phyloP scores from a whole-genome alignment of 2,329 filamentous ascomycete species.

The Phialophora expanda region DNA sequence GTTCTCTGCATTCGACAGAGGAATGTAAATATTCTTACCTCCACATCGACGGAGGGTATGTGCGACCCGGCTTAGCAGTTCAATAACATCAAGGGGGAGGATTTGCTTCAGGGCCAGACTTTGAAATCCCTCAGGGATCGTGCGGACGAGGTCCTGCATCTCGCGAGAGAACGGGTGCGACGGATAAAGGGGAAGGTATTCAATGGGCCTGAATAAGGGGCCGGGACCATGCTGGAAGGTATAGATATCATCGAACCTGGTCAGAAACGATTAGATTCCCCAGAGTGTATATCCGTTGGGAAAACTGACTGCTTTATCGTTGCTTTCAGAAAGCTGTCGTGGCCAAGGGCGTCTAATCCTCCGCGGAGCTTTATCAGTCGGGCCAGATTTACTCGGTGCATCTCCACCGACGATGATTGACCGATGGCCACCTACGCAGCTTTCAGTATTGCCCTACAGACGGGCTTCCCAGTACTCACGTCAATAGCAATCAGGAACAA shows the following conservation, averaged over 20 bases:
- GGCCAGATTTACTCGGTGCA: conserved; percentile 8
- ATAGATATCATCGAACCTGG: conserved; percentile 11
- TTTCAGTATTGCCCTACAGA: neutral
- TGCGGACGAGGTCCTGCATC: neutral
- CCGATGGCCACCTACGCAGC: conserved; percentile 7
- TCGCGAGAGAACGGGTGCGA: neutral
- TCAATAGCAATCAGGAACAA: conserved; percentile 14
- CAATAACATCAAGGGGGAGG: conserved; percentile 10
- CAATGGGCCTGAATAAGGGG: neutral
- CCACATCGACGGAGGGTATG: neutral
- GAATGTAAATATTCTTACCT: neutral
- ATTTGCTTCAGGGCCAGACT: neutral
- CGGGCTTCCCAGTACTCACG: neutral
- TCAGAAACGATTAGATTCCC: neutral
- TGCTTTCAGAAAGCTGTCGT: conserved; percentile 7
- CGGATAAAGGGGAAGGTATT: conserved; percentile 4
- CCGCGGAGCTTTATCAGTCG: conserved; percentile 5
- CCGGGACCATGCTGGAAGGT: conserved; percentile 5
- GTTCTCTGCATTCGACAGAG: neutral
- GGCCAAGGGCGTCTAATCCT: conserved; percentile 1
- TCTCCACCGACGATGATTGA: conserved; percentile 1
- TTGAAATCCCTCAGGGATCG: conserved; percentile 7
- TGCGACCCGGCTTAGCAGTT: conserved; percentile 1
- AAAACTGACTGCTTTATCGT: conserved; percentile 12
- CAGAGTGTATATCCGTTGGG: neutral